Conservation (phyloP, 1,139 yeast genomes). For the Hansenula lynferdii region DNA sequence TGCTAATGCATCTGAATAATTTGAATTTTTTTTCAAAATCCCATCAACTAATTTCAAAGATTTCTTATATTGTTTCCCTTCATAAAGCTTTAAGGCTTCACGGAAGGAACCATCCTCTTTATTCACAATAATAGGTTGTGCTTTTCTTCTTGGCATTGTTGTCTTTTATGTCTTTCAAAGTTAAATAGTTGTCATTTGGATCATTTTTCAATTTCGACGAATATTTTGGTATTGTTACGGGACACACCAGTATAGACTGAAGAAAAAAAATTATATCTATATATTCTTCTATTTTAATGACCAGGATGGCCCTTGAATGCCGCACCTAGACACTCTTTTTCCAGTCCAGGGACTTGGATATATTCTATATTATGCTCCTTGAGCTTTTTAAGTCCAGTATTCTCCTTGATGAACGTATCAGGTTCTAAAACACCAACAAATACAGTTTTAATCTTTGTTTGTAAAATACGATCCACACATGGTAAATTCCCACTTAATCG, state of each 20-base stretch:
- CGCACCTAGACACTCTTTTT: constrained; percentile 62
- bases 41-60: constrained; percentile 73
- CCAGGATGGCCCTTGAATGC: constrained; percentile 72
- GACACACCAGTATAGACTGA: not conserved
- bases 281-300: constrained; percentile 24
- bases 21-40: constrained; percentile 69
- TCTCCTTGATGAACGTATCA: constrained; percentile 75
- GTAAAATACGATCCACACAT: constrained; percentile 72
- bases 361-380: constrained; percentile 59
- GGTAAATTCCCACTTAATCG: constrained; percentile 89
- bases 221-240: not conserved
- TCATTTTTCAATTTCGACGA: not conserved
- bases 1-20: constrained; percentile 78
- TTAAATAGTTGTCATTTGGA: too few species aligned
- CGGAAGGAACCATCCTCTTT: constrained; percentile 46
- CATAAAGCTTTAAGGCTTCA: constrained; percentile 80
- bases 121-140: constrained; percentile 14
- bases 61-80: constrained; percentile 81
- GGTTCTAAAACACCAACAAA: constrained; percentile 96
- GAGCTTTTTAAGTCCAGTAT: constrained; percentile 56
- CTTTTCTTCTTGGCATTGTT: constrained; percentile 9
- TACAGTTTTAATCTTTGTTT: constrained; percentile 57
- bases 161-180: too few species aligned
- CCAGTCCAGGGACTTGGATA: constrained; percentile 79
- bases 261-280: too few species aligned